Evolutionary conservation across 1,284 basidiomycete species (phyloP).

Genomic region (Inonotus obliquus): DNA sequence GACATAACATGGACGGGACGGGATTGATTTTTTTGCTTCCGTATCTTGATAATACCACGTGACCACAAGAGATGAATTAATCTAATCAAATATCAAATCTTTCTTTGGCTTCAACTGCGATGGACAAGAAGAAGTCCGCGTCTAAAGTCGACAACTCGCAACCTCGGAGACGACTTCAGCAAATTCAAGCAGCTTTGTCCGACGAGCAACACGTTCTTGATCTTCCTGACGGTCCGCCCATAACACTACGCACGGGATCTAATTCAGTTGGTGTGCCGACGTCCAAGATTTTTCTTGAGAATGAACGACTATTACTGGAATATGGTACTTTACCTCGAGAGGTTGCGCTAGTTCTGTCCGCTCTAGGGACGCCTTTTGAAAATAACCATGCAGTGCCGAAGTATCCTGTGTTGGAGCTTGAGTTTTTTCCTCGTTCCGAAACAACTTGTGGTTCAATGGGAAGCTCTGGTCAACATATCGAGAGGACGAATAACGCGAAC

Average conservation of each 20-base stretch:
- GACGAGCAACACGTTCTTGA: constrained; percentile 7
- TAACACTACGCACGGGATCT: not conserved
- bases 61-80: too few species aligned
- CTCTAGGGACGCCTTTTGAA: constrained; percentile 30
- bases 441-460: not conserved
- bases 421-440: not conserved
- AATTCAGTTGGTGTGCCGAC: not conserved
- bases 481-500: not conserved
- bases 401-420: constrained; percentile 29
- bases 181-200: constrained; percentile 1
- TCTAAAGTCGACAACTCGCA: not conserved
- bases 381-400: constrained; percentile 28
- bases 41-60: too few species aligned
- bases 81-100: too few species aligned
- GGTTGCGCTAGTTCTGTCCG: constrained; percentile 26
- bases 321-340: not conserved
- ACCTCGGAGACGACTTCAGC: constrained; percentile 1
- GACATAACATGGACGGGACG: too few species aligned
- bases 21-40: too few species aligned
- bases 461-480: not conserved
- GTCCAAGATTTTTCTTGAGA: constrained; percentile 5
- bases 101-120: not conserved
- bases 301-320: not conserved
- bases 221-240: constrained; percentile 9
- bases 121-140: not conserved